These are phyloP conservation scores for Beauveria varroae DNA, from an alignment of 2,329 filamentous ascomycete genomes.

Conservation along the genomic window DNA sequence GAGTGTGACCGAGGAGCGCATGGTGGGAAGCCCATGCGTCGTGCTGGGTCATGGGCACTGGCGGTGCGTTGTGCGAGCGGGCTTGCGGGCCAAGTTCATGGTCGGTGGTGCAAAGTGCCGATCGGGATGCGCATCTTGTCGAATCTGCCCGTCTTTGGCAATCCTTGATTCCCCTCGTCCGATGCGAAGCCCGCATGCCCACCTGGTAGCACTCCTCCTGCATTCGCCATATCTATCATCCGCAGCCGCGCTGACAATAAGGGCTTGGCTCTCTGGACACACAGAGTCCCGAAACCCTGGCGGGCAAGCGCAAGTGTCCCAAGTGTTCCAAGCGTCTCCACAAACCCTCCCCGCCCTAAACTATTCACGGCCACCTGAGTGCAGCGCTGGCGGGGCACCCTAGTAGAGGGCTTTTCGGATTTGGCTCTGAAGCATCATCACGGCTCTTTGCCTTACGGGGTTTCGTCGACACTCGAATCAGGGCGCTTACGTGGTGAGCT, in stretches of 20 bases:
- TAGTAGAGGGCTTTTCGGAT: background rate
- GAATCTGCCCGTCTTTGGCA: background rate
- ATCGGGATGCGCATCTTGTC: background rate
- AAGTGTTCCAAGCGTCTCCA: background rate
- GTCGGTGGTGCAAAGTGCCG: background rate
- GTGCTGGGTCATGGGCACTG: background rate
- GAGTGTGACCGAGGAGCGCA: background rate
- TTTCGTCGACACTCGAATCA: conserved; percentile 4
- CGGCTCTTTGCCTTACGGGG: conserved; percentile 1
- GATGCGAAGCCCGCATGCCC: background rate
- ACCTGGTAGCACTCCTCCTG: too few relatives aligned
- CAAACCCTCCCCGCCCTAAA: background rate
- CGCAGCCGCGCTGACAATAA: background rate
- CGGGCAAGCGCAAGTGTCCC: background rate
- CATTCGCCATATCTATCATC: background rate
- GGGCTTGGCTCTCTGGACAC: background rate
- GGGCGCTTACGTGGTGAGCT: background rate
- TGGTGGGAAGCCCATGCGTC: conserved; percentile 3
- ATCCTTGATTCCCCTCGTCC: background rate
- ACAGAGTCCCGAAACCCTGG: background rate
- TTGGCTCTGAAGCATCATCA: conserved; percentile 4
- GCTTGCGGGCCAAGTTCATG: background rate
- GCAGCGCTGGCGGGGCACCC: background rate
- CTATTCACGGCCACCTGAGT: background rate
- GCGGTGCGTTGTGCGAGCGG: background rate